Base-by-base conservation (phyloP, 139 green algal genomes). In the Pleodorina starrii region DNA sequence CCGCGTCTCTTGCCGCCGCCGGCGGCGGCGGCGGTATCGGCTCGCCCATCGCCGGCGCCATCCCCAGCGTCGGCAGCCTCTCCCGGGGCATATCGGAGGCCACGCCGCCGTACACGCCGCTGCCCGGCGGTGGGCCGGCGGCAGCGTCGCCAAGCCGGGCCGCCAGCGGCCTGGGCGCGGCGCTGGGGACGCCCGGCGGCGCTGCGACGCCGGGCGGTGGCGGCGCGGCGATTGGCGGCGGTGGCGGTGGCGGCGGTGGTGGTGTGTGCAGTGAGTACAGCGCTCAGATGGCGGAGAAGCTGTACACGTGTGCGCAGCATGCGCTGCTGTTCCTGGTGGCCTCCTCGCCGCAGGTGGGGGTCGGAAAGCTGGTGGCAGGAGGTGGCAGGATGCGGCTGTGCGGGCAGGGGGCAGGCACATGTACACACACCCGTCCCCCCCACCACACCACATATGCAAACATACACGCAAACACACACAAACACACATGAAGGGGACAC, bases 331-430 rank as follows among this genome's bases (percentile, higher is more conserved):
- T 93, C 88, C 84, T 93, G 32, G 40, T 60, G 38, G 88, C 88
- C 3, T 81, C 91, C 0, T 87, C 91, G 40, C 91, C 91, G 7
- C 91, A 93, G 91, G 78, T 93, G n/a, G n/a, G n/a, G n/a, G n/a
- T n/a, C n/a, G n/a, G n/a, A n/a, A n/a, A n/a, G n/a, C n/a, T n/a
- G n/a, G n/a, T n/a, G n/a, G n/a, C n/a, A n/a, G n/a, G n/a, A n/a
- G n/a, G n/a, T n/a, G n/a, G n/a, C n/a, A n/a, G n/a, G n/a, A n/a
- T n/a, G n/a, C n/a, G n/a, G n/a, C n/a, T n/a, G n/a, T n/a, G n/a
- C n/a, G n/a, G n/a, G n/a, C n/a, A n/a, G n/a, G n/a, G n/a, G n/a
- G n/a, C n/a, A n/a, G n/a, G n/a, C n/a, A n/a, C n/a, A n/a, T n/a
- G n/a, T n/a, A n/a, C n/a, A n/a, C n/a, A n/a, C n/a, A n/a, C n/a